Evolutionary conservation across 305 asterid species (phyloP), one percentile per base, ranked within the genome.

Genomic region (Rubia occidens): DNA sequence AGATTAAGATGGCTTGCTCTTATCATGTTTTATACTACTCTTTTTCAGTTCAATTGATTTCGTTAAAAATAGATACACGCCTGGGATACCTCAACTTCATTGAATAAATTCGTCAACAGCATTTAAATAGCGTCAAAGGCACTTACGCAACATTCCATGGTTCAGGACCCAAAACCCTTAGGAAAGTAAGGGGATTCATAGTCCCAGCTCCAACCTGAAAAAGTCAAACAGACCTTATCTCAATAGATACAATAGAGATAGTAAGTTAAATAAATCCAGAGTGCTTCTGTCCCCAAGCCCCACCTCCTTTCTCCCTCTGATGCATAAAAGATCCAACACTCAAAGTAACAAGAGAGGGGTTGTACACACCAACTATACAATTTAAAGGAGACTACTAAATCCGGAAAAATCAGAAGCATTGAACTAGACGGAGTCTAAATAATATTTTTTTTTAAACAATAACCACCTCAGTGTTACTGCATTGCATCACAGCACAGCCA

Each of bases 141-240:
- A 81, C 98, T 88, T 86, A 93, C 98, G 96, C 98, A 66, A 90
- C 95, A 85, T 87, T 93, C 98, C 98, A 90, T 11, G 98, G 98
- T 80, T 93, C 98, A 76, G 97, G 98, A 55, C 98, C 98, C 60
- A 93, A 94, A 70, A 93, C 98, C 77, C 98, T 82, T 83, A 93
- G 74, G 80, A 81, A 93, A 40, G 98, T 93, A 67, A 85, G 95
- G 66, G 98, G 98, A 80, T 93, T 93, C 97, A 93, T 93, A 62
- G 98, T 93, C 73, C 98, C 98, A 71, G 98, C 98, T 79, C 98
- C 98, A 76, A 93, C 98, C 98, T 93, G 88, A 71, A 58, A 77
- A 82, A 76, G 62, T 76, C 73, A 72, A 78, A 77, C 73, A 78
- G 67, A 54, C 56, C 71, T 75, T 67, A 74, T 55, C 72, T 74